A percentile compares a stretch with the other conserved stretches of the same genome.
phyloP scores from a whole-genome alignment of 2,329 filamentous ascomycete species.

The Fusarium redolens region DNA sequence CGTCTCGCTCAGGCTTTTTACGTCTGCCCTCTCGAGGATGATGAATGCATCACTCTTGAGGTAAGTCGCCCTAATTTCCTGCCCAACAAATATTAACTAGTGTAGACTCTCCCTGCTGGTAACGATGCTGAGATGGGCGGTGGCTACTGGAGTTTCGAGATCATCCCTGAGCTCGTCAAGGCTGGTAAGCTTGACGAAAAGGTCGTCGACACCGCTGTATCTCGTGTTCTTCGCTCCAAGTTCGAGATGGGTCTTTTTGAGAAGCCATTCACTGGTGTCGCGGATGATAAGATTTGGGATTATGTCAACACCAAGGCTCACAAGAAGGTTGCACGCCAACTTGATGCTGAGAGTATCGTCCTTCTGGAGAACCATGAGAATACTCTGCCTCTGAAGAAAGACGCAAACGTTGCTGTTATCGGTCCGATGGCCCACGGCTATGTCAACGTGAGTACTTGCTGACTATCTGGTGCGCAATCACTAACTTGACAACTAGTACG shows the following conservation, averaged over 20 bases:
- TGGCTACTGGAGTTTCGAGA: conserved; percentile 76
- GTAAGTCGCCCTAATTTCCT: conserved; percentile 44
- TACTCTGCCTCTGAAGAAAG: conserved; percentile 67
- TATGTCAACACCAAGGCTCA: conserved; percentile 72
- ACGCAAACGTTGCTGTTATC: conserved; percentile 77
- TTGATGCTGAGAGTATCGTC: conserved; percentile 73
- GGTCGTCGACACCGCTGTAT: conserved; percentile 73
- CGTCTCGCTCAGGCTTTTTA: conserved; percentile 72
- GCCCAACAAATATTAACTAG: background rate
- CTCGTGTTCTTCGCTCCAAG: conserved; percentile 73
- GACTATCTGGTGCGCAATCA: background rate
- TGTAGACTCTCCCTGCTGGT: conserved; percentile 70
- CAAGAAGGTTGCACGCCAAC: conserved; percentile 68
- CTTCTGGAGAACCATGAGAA: conserved; percentile 69
- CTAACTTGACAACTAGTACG: conserved; percentile 59
- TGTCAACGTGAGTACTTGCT: conserved; percentile 67
- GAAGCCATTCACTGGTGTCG: conserved; percentile 71
- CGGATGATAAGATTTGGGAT: conserved; percentile 64
- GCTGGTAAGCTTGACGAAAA: conserved; percentile 69
- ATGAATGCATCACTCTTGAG: conserved; percentile 71
- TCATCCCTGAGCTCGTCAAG: conserved; percentile 72
- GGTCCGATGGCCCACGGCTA: conserved; percentile 79
- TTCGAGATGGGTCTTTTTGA: conserved; percentile 79
- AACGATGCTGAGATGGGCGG: conserved; percentile 83
- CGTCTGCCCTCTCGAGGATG: conserved; percentile 71